Evolutionary conservation across 2,329 filamentous ascomycete genomes (phyloP).

Genomic region (Fusarium sp.): DNA sequence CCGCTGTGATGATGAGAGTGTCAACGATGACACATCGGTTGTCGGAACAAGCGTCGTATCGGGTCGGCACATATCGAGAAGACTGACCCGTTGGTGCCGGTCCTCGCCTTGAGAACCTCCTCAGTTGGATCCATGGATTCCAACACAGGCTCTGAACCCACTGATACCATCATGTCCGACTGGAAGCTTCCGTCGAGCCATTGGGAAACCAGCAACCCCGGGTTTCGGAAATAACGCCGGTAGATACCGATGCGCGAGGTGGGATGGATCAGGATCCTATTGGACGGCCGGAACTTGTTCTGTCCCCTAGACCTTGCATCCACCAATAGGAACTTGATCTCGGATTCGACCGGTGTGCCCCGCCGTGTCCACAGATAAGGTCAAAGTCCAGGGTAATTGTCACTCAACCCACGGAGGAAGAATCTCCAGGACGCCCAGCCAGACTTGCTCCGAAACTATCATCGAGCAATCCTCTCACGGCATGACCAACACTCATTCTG

Average conservation of each 20-base stretch:
- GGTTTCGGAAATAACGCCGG: not conserved
- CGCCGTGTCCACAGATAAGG: not conserved
- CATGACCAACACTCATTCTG: not conserved
- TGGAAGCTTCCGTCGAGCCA: not conserved
- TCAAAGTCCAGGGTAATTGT: not conserved
- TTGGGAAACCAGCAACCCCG: not conserved
- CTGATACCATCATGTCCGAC: not conserved
- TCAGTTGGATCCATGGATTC: not conserved
- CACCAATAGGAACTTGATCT: not conserved
- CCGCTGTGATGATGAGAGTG: not conserved
- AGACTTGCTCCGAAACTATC: not conserved
- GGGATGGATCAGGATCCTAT: not conserved
- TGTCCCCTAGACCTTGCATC: not conserved
- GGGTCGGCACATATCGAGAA: not conserved
- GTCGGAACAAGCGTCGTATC: not conserved
- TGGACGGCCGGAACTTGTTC: not conserved
- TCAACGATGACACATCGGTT: not conserved
- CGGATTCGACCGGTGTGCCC: not conserved
- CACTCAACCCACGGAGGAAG: not conserved
- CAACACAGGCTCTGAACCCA: not conserved
- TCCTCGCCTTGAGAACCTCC: not conserved
- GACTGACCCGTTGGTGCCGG: not conserved
- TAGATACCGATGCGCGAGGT: not conserved
- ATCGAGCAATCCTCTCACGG: not conserved
- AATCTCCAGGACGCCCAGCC: not conserved